Evolutionary conservation across 495 filamentous ascomycete genomes (phyloP).

Genomic region (Copromyces sp.): DNA sequence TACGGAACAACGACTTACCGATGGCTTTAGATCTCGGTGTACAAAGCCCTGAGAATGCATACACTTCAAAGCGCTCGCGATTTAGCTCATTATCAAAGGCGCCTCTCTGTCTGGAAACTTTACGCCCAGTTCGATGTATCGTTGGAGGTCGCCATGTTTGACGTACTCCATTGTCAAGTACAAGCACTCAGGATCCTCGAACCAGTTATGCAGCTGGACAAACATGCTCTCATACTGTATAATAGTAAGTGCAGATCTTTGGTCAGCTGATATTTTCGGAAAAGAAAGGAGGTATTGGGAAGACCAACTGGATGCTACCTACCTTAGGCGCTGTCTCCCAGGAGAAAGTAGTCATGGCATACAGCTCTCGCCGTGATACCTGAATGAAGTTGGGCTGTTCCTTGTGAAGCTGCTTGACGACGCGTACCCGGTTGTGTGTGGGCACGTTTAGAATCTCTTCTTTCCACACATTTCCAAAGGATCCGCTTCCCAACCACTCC

Average conservation of each 20-base stretch:
- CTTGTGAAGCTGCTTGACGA: not conserved
- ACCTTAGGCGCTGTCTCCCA: not conserved
- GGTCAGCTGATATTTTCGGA: not conserved
- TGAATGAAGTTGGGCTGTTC: not conserved
- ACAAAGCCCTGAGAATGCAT: slow-evolving; percentile 41
- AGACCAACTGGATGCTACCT: not conserved
- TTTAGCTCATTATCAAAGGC: slow-evolving; percentile 26
- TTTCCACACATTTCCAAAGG: not conserved
- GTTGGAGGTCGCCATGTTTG: slow-evolving; percentile 21
- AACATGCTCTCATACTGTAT: slow-evolving; percentile 13
- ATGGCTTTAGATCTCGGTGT: slow-evolving; percentile 43
- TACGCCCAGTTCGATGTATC: slow-evolving; percentile 2
- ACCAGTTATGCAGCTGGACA: slow-evolving; percentile 32
- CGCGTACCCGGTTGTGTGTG: not conserved
- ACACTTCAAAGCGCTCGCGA: slow-evolving; percentile 34
- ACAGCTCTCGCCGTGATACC: not conserved
- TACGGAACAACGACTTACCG: not conserved
- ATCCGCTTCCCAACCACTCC: not conserved
- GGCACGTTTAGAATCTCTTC: not conserved
- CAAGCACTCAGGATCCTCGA: slow-evolving; percentile 15
- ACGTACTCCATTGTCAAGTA: slow-evolving; percentile 38
- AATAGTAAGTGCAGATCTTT: not conserved
- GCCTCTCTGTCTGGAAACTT: slow-evolving; percentile 25
- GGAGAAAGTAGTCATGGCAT: not conserved
- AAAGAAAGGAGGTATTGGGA: not conserved